These are phyloP conservation scores for Buddleja alternifolia DNA, from an alignment of 257 asterid genomes.

Conservation along the genomic window DNA sequence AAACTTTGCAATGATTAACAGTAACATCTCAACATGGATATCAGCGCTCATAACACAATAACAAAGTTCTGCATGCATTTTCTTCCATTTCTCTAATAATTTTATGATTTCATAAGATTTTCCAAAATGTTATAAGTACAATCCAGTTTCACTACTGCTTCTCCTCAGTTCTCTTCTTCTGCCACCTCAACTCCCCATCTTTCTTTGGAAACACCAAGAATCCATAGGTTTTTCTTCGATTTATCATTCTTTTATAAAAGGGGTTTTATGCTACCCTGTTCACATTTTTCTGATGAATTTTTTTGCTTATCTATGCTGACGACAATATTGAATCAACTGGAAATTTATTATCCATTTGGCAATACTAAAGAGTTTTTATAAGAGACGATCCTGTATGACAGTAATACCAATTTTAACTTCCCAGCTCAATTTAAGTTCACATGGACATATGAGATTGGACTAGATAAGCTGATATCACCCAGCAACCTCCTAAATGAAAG, in stretches of 20 bases:
- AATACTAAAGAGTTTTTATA: background rate
- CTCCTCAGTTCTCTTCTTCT: background rate
- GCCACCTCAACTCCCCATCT: background rate
- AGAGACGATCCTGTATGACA: background rate
- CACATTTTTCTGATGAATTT: no score
- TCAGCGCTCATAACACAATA: background rate
- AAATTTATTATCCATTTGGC: no score
- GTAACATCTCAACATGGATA: background rate
- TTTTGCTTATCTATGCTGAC: no score
- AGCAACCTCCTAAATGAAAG: no score
- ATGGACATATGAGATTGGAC: background rate
- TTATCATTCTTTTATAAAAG: no score
- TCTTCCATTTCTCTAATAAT: no score
- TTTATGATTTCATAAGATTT: background rate
- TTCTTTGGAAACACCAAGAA: background rate
- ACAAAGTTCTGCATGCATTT: no score
- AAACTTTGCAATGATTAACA: background rate
- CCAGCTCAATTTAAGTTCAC: conserved; percentile 2
- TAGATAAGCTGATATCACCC: background rate
- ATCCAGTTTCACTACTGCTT: background rate
- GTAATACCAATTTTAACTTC: background rate
- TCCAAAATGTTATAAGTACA: background rate
- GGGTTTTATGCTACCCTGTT: no score
- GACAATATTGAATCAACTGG: no score
- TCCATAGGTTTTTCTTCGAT: background rate